Percentiles rank a stretch among this genome's conserved stretches.
phyloP scores from a whole-genome alignment of 73 alveolate genomes.

The Diophrys sp. region DNA sequence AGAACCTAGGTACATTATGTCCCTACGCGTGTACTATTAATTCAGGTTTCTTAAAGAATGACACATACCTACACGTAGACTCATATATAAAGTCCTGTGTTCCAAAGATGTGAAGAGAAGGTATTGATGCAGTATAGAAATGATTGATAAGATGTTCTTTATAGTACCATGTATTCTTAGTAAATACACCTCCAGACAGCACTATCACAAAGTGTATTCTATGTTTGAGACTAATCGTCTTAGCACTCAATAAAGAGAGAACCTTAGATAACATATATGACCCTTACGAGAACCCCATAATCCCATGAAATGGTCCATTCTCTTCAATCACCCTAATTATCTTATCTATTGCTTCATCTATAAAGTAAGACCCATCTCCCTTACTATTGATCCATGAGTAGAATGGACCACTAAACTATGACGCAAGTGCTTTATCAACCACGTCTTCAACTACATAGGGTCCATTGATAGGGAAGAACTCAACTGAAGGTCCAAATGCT shows the following conservation, averaged over 20 bases:
- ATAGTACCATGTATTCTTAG: neutral
- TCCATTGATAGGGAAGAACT: constrained; percentile 15
- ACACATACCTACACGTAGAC: neutral
- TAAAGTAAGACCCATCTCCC: neutral
- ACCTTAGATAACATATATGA: constrained; percentile 2
- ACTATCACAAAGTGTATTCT: constrained; percentile 5
- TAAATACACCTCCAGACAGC: constrained; percentile 10
- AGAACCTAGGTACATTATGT: neutral
- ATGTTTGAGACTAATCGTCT: neutral
- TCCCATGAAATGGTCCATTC: constrained; percentile 29
- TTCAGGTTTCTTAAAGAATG: neutral
- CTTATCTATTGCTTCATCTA: neutral
- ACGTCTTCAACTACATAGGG: constrained; percentile 2
- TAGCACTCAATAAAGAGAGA: neutral
- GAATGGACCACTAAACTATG: constrained; percentile 20
- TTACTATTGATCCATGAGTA: constrained; percentile 6
- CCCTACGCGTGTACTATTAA: neutral
- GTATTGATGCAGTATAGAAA: neutral
- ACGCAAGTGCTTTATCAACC: neutral
- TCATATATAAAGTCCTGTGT: neutral
- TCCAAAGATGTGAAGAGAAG: neutral
- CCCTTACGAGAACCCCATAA: constrained; percentile 23
- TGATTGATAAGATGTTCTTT: neutral
- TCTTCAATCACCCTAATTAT: constrained; percentile 5
- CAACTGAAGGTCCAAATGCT: neutral